phyloP scores from a whole-genome alignment of 148 eudicot species.

The Chenopodium formosanum region DNA sequence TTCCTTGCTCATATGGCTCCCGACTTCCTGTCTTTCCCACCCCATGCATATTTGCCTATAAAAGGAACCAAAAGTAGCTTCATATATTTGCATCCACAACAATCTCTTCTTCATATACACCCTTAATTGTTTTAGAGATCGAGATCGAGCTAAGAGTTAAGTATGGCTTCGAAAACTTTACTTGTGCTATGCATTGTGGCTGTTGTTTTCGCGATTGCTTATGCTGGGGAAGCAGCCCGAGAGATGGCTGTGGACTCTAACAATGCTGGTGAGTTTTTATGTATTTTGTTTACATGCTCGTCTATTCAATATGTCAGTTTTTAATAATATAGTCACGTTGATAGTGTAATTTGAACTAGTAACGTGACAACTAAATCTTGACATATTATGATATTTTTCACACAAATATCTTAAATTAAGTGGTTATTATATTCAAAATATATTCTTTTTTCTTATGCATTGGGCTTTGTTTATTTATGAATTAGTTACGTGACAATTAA shows the following conservation, averaged over 20 bases:
- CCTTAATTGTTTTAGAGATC: too few species aligned
- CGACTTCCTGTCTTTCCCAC: background rate
- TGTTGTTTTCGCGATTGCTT: background rate
- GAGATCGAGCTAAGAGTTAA: background rate
- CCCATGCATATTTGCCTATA: background rate
- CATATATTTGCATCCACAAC: background rate
- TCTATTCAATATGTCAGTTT: background rate
- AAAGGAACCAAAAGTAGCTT: background rate
- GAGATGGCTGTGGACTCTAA: background rate
- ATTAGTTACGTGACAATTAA: background rate
- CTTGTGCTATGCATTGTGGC: conserved; percentile 9
- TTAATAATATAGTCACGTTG: background rate
- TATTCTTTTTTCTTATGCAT: too few species aligned
- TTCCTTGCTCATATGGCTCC: conserved; percentile 5
- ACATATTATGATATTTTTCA: too few species aligned
- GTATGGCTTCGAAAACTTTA: conserved; percentile 10
- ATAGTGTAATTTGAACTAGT: background rate
- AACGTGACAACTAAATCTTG: background rate
- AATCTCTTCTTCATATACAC: background rate
- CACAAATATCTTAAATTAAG: too few species aligned
- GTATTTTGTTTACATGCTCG: background rate
- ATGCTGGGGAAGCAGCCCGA: background rate
- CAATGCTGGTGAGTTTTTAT: conserved; percentile 2
- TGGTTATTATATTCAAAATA: too few species aligned
- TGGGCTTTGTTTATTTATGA: background rate